Base-by-base conservation (phyloP, 2,329 filamentous ascomycete genomes). In the Emmonsiellopsis sp. region DNA sequence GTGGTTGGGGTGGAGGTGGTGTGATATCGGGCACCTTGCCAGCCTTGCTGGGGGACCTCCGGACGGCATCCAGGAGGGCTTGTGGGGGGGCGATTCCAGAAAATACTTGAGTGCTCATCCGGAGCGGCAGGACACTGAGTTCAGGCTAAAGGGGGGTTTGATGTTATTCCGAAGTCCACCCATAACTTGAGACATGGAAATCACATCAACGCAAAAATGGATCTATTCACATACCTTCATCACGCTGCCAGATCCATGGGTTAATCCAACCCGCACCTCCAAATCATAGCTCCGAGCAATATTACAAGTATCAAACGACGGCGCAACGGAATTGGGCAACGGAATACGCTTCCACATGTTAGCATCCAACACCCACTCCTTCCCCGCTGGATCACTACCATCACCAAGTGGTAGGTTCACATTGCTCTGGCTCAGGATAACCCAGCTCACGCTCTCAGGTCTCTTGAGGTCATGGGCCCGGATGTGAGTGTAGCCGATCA, bases 271-370 rank as follows among this genome's bases (percentile, higher is more conserved):
- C 55, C 84, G 83, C 41, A 96, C 74, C 69, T 96, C 89, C 38
- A 98, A 72, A 65, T 91, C 86, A 68, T 98, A 97, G 50, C 75
- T 79, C 31, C 92, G 82, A 50, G 81, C 79, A 48, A 97, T 80
- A 68, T 97, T 97, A 71, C 93, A 98, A 1, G 90, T 89, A 48
- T 83, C 77, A 66, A 98, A 98, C 0, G 84, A 85, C 0, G 93
- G 93, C 8, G 89, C 85, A 9, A 98, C 83, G 0, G 88, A 92
- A 66, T 89, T 93, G 2, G 92, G 93, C 5, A 97, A 75, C 0
- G 83, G 76, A 49, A 81, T 76, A 41, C 76, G 76, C 57, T 81
- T 81, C 93, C 93, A 98, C 41, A 92, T 66, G 1, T 76, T 77
- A 47, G 82, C 74, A 53, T 90, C 85, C 26, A 94, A 67, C n/a